phyloP scores from a whole-genome alignment of 2,329 filamentous ascomycete genomes.

The Fusarium illudens region DNA sequence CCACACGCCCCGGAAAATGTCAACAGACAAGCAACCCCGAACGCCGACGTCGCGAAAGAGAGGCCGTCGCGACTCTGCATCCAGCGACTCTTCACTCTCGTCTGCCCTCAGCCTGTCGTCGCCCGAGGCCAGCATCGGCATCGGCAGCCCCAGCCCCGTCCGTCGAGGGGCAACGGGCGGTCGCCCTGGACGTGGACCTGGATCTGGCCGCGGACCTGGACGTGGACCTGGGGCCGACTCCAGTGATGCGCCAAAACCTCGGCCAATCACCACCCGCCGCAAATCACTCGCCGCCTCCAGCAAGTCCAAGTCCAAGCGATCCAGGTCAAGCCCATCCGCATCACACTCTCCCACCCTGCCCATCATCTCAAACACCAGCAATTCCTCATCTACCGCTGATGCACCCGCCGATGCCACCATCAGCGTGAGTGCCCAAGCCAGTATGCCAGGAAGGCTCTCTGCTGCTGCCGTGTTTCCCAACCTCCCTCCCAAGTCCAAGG shows the following conservation, averaged over 20 bases:
- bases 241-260: constrained; percentile 50
- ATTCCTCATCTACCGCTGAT: constrained; percentile 22
- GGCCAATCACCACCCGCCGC: constrained; percentile 52
- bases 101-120: constrained; percentile 52
- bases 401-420: constrained; percentile 38
- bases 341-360: constrained; percentile 43
- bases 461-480: constrained; percentile 47
- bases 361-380: constrained; percentile 26
- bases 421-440: constrained; percentile 44
- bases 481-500: constrained; percentile 41
- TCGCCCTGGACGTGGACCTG: constrained; percentile 32
- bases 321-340: constrained; percentile 49
- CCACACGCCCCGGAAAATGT: constrained; percentile 42
- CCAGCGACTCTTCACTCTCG: constrained; percentile 56
- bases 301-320: constrained; percentile 45
- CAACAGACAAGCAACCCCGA: constrained; percentile 38
- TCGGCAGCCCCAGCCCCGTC: constrained; percentile 41
- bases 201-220: constrained; percentile 42
- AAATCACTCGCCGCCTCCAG: constrained; percentile 47
- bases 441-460: constrained; percentile 53
- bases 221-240: constrained; percentile 39
- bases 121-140: constrained; percentile 47
- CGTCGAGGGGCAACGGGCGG: constrained; percentile 39
- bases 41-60: constrained; percentile 49
- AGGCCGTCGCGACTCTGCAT: constrained; percentile 48